A percentile compares a stretch with the other conserved stretches of the same genome.
These are phyloP conservation scores for Fusarium newnesense DNA, from an alignment of 2,329 filamentous ascomycete genomes.

Conservation along the genomic window DNA sequence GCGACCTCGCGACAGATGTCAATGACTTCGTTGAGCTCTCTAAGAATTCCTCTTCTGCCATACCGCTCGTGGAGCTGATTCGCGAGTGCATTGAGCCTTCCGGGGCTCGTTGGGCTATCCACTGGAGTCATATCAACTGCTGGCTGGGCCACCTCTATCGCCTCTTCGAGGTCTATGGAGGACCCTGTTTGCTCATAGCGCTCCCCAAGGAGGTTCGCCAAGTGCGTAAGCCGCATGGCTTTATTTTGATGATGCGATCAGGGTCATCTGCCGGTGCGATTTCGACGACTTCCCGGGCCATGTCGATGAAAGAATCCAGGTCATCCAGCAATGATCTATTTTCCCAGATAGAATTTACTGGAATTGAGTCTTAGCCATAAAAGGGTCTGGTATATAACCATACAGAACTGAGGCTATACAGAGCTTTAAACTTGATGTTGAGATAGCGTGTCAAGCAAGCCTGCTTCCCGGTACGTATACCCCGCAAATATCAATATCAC, in stretches of 20 bases:
- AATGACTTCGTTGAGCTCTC: not conserved
- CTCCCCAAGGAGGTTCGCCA: not conserved
- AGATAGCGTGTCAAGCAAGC: too few relatives aligned
- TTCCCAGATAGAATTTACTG: fast-evolving
- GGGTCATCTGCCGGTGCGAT: not conserved
- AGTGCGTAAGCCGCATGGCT: fast-evolving
- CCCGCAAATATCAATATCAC: not conserved
- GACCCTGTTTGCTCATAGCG: not conserved
- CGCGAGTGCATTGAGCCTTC: not conserved
- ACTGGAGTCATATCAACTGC: not conserved
- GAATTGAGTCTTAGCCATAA: fast-evolving
- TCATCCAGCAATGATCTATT: fast-evolving
- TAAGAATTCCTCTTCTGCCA: not conserved
- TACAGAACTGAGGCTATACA: not conserved
- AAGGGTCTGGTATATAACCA: fast-evolving
- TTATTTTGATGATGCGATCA: not conserved
- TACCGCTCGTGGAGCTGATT: not conserved
- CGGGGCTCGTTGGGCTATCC: fast-evolving
- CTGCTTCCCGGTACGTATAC: not conserved
- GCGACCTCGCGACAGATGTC: not conserved
- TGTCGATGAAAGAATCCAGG: not conserved
- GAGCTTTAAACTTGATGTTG: not conserved
- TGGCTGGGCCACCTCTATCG: not conserved
- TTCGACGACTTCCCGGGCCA: not conserved
- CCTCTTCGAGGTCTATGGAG: not conserved